Base-by-base conservation (phyloP, 305 asterid genomes). In the Fraxinus platypoda region DNA sequence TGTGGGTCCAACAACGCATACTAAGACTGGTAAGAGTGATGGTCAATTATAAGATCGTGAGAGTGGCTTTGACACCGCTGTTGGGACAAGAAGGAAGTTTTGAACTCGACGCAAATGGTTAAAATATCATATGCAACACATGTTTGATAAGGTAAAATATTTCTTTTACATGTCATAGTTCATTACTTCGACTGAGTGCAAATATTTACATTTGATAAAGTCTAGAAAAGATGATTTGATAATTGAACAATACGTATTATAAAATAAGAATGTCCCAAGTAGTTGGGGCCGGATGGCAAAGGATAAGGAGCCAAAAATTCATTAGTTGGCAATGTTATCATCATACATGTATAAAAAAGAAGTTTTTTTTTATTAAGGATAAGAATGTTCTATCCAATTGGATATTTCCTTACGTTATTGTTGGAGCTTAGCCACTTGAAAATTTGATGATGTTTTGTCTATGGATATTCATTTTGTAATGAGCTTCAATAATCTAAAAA, bases 241-340 rank as follows among this genome's bases (percentile, higher is more conserved):
- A 28, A 68, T 28, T 68, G 8, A 26, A 26, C 21, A 4, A 12
- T 28, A 13, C 15, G 2, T 28, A 12, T 30, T 26, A 68, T 28
- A 68, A 68, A 28, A 28, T 25, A 11, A 68, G 74, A 68, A 26
- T 68, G 74, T 68, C 9, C 37, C 21, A 26, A 28, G 74, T 68
- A 28, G 38, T 12, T 28, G 74, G 74, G 74, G 74, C 74, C 74
- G 38, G 74, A 68, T 13, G 35, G 84, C 87, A 52, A 83, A 12
- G 77, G 86, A 82, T 84, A 82, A 75, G 81, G 81, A 87, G 84
- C 84, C 76, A 88, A 23, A 30, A 68, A 28, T 68, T 26, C 57
- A 83, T 81, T 82, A 71, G 87, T 81, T 87, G 88, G 83, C 90
- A 81, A 83, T 85, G 46, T 78, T 79, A 81, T 87, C 83, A 49